phyloP scores from a whole-genome alignment of 2,329 filamentous ascomycete genomes.

The Shiraia bambusicola region DNA sequence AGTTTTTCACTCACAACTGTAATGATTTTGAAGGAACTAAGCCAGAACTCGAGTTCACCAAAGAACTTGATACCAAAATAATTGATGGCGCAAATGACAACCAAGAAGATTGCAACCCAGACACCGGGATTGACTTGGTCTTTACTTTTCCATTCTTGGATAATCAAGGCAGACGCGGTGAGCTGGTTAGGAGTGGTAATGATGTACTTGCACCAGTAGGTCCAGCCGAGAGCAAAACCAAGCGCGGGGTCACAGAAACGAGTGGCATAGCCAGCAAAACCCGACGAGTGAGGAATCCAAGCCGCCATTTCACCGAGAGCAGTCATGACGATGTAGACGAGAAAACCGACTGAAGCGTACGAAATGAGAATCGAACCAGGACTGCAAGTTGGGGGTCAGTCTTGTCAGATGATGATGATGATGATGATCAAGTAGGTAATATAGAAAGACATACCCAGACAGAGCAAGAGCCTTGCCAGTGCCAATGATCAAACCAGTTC shows the following conservation, averaged over 20 bases:
- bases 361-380: slow-evolving; percentile 71
- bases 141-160: slow-evolving; percentile 71
- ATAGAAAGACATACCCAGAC: slow-evolving; percentile 46
- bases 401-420: background rate
- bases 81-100: slow-evolving; percentile 49
- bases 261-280: slow-evolving; percentile 79
- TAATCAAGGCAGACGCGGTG: slow-evolving; percentile 75
- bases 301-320: slow-evolving; percentile 82
- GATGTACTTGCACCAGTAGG: slow-evolving; percentile 70
- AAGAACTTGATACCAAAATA: slow-evolving; percentile 61
- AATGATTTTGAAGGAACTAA: slow-evolving; percentile 50
- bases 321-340: slow-evolving; percentile 81
- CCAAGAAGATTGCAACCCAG: slow-evolving; percentile 65
- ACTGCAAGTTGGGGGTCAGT: slow-evolving; percentile 34
- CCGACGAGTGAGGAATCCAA: slow-evolving; percentile 75
- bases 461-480: slow-evolving; percentile 54
- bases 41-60: slow-evolving; percentile 54
- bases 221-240: slow-evolving; percentile 73
- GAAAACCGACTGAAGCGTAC: slow-evolving; percentile 66
- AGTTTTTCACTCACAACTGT: slow-evolving; percentile 35
- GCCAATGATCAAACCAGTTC: slow-evolving; percentile 72
- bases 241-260: slow-evolving; percentile 79
- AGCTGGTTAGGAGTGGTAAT: slow-evolving; percentile 84
- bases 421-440: too few relatives aligned
- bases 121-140: slow-evolving; percentile 73